A percentile compares a stretch with the other conserved stretches of the same genome.
Evolutionary conservation across 139 green algal species (phyloP).

Genomic region (Trebouxia sp.): DNA sequence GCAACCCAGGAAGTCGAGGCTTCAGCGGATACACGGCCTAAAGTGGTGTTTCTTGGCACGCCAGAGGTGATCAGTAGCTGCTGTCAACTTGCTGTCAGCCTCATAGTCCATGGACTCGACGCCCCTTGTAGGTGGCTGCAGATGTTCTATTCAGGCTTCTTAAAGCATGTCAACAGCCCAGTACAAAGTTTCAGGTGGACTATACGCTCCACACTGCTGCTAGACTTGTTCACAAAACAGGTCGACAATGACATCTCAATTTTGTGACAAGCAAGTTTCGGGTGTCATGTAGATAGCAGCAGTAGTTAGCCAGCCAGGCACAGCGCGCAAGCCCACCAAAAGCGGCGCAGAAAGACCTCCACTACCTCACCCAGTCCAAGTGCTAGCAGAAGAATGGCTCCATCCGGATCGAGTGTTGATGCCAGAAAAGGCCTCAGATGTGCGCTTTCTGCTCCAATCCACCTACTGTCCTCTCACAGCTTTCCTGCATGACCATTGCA

Average conservation of each 20-base stretch:
- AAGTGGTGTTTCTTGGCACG: slow-evolving; percentile 82
- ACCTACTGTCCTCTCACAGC: neutral
- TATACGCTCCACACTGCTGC: neutral
- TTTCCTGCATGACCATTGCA: neutral
- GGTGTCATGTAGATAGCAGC: slow-evolving; percentile 57
- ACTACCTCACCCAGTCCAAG: slow-evolving; percentile 69
- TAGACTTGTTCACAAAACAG: neutral
- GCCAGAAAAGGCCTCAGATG: slow-evolving; percentile 58
- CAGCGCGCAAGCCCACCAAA: slow-evolving; percentile 58
- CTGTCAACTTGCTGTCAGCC: no score
- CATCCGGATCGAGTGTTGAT: slow-evolving; percentile 48
- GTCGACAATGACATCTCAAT: neutral
- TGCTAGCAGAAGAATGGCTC: slow-evolving; percentile 53
- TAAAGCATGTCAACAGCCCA: slow-evolving; percentile 46
- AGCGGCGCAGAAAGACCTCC: slow-evolving; percentile 66
- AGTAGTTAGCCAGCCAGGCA: slow-evolving; percentile 84
- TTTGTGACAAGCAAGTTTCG: neutral
- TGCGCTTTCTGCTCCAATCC: slow-evolving; percentile 18
- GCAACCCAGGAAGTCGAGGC: neutral
- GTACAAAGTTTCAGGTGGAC: slow-evolving; percentile 63
- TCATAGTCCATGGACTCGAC: neutral
- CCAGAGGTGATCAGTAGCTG: slow-evolving; percentile 60
- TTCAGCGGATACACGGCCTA: neutral
- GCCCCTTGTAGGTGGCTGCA: slow-evolving; percentile 67
- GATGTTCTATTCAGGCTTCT: slow-evolving; percentile 70